Evolutionary conservation across 352 stramenopile species (phyloP).

Genomic region (Globisporangium irregulare): DNA sequence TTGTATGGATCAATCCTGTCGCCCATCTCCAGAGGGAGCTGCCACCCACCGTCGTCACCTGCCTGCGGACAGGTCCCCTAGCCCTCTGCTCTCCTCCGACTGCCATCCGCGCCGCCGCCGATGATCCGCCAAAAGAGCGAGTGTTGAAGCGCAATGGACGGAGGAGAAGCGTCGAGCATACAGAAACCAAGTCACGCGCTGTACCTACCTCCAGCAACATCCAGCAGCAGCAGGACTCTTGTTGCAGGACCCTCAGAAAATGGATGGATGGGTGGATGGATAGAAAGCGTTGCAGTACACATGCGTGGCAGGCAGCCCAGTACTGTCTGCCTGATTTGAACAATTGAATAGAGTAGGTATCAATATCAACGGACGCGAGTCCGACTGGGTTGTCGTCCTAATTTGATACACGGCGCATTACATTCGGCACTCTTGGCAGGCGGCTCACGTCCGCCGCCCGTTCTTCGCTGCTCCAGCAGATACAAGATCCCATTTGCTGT

Average conservation of each 20-base stretch:
- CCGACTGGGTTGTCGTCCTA: background rate
- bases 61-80: background rate
- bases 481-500: background rate
- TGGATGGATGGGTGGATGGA: background rate
- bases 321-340: background rate
- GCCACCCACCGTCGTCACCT: background rate
- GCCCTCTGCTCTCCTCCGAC: too few species aligned
- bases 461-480: background rate
- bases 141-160: slow-evolving; percentile 10
- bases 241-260: background rate
- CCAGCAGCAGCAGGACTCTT: too few species aligned
- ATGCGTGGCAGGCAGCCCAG: background rate
- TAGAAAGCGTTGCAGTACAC: background rate
- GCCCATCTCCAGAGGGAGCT: slow-evolving; percentile 3
- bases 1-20: background rate
- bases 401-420: background rate
- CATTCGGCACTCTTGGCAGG: background rate
- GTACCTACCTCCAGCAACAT: background rate
- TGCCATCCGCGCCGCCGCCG: too few species aligned
- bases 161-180: background rate
- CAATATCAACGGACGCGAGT: background rate
- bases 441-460: background rate
- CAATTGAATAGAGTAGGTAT: background rate
- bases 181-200: slow-evolving; percentile 1
- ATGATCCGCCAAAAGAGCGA: slow-evolving; percentile 1